Base-by-base conservation (phyloP, 2,329 filamentous ascomycete genomes). In the Clarireedia monteithiana region DNA sequence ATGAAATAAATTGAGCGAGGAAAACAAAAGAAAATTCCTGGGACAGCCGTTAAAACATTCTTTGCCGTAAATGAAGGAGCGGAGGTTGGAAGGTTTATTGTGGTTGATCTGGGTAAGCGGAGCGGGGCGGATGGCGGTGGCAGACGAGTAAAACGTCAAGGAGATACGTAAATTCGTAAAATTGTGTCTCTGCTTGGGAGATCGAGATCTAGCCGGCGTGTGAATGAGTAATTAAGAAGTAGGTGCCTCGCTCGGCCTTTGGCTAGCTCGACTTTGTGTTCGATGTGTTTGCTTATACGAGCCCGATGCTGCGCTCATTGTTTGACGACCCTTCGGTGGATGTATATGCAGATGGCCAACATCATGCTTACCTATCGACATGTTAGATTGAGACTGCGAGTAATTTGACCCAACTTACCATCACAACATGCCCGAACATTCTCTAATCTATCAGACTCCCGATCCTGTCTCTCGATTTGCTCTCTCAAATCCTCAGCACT, bases 351-450 rank as follows among this genome's bases (percentile, higher is more conserved):
- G 69, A 54, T 77, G 82, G 54, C 82, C 79, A 49, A 90, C 86
- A 68, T 90, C 86, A 66, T 90, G 86, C 74, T 88, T 89, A 63
- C 86, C 84, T 88, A 56, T 39, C 10, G 51, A 27, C n/a, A 44
- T 14, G 50, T 67, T 62, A 71, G 65, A 48, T 39, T 3, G 34
- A 30, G 17, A 26, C 12, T 6, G 34, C 27, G 12, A 17, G n/a
- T 26, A 5, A 40, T 46, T 24, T 52, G 12, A 24, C 36, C 15
- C n/a, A 23, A 75, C 86, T 81, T 79, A 92, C 91, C 94, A 80
- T 97, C 94, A 72, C 94, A 99, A 75, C 94, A 99, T 58, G 92
- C 91, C 68, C 94, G 81, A 62, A 99, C 94, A 70, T 99, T 96
- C 77, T 97, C 92, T 66, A 97, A 78, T 60, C 85, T 80, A 68